Evolutionary conservation across 768 basidiomycete genomes (phyloP).

Genomic region (Kondoa malvinella): DNA sequence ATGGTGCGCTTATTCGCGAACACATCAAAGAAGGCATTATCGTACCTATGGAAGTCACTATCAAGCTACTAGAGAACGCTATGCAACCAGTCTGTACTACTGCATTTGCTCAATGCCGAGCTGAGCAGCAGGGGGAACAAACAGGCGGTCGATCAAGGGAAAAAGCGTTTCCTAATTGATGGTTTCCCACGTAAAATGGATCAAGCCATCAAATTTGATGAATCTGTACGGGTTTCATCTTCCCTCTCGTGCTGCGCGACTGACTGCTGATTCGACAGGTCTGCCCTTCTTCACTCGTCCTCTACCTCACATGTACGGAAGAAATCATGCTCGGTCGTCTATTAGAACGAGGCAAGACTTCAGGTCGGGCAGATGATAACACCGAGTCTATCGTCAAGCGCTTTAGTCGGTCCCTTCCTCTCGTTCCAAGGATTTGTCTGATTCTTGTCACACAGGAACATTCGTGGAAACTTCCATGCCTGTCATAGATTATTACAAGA

Average conservation of each 20-base stretch:
- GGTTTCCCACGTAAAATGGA: constrained; percentile 99
- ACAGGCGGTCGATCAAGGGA: constrained; percentile 48
- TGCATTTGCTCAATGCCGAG: neutral
- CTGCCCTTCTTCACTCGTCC: constrained; percentile 56
- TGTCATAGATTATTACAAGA: constrained; percentile 66
- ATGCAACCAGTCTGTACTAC: constrained; percentile 45
- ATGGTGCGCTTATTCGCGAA: constrained; percentile 65
- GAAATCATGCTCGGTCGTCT: constrained; percentile 71
- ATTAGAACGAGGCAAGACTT: constrained; percentile 77
- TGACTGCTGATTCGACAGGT: constrained; percentile 34
- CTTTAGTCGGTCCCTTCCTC: constrained; percentile 52
- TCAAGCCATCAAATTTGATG: constrained; percentile 80
- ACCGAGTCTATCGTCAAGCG: constrained; percentile 85
- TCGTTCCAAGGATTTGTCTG: neutral
- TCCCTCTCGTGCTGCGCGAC: neutral
- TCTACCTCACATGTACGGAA: constrained; percentile 77
- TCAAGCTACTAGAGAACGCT: constrained; percentile 85
- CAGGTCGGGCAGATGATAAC: constrained; percentile 92
- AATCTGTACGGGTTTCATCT: constrained; percentile 40
- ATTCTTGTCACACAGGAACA: constrained; percentile 38
- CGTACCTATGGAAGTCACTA: constrained; percentile 91
- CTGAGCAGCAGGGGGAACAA: constrained; percentile 7
- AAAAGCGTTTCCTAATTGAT: constrained; percentile 69
- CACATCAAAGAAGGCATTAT: constrained; percentile 83
- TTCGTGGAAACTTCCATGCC: constrained; percentile 81